Base-by-base conservation (phyloP, 1,139 yeast genomes). In the Taphrina sp. region DNA sequence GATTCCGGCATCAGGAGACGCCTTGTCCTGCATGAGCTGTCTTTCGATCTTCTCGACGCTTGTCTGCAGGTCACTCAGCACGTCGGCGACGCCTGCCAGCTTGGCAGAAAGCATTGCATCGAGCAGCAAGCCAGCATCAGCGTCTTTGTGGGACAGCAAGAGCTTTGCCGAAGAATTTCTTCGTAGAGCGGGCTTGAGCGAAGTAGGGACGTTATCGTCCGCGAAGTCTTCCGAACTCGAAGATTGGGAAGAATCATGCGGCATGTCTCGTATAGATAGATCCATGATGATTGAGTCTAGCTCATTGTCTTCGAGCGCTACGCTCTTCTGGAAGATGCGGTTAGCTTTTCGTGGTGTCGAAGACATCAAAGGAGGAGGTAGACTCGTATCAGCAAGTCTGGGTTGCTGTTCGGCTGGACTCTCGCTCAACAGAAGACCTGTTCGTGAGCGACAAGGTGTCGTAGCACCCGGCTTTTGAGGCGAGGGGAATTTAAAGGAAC, bases 61-160 rank as follows among this genome's bases (percentile, higher is more conserved):
- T 8, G 36, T 23, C 22, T 39, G 54, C 16, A 49, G 16, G 23
- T 22, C 17, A 22, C 37, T 34, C 16, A 49, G 33, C 17, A 42
- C 24, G n/a, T 49, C 54, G 4, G 46, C 31, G 23, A 49, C 54
- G 14, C 24, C 39, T 12, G 54, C 45, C 3, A 49, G 34, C 20
- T 49, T 49, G 3, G 54, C 37, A 3, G 54, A 38, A 12, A 49
- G 46, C 54, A 49, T 49, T 17, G 44, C 44, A 20, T 49, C 54
- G 3, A 49, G 46, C 39, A 49, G 36, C 14, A 49, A 34, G 3
- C 54, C 54, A 31, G 39, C 19, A 17, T 39, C 54, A 7, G 54
- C 54, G 24, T 49, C 54, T 39, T 49, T 39, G 24, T 49, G 54
- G 2, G 39, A 33, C 7, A 49, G 33, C 4, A 49, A 16, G 17